A percentile compares a stretch with the other conserved stretches of the same genome.
These are phyloP conservation scores for Termitomyces sp. DNA, from an alignment of 768 basidiomycete species.

Conservation along the genomic window DNA sequence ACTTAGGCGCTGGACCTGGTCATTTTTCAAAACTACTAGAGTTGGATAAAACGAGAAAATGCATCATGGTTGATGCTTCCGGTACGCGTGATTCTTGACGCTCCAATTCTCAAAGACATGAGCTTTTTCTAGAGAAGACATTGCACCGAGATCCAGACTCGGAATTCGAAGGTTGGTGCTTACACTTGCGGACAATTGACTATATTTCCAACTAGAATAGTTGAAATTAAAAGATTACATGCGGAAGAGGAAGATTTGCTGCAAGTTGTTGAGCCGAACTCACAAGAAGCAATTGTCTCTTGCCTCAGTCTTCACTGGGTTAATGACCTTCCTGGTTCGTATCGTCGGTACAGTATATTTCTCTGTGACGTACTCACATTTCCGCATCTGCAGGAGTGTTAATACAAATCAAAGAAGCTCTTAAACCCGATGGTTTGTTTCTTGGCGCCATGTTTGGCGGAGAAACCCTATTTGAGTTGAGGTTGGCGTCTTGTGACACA, in stretches of 20 bases:
- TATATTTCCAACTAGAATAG: constrained; percentile 33
- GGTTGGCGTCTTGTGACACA: constrained; percentile 34
- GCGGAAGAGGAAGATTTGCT: constrained; percentile 84
- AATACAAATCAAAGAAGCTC: constrained; percentile 78
- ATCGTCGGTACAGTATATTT: not conserved
- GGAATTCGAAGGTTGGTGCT: constrained; percentile 69
- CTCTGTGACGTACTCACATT: not conserved
- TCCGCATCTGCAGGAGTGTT: constrained; percentile 52
- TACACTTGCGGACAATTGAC: not conserved
- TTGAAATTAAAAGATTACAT: constrained; percentile 70
- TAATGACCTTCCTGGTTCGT: constrained; percentile 89
- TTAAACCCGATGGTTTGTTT: constrained; percentile 91
- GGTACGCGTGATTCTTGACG: constrained; percentile 37
- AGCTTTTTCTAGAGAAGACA: constrained; percentile 44
- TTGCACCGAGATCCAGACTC: constrained; percentile 74
- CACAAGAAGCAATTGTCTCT: constrained; percentile 89
- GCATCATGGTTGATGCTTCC: constrained; percentile 83
- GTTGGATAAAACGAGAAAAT: constrained; percentile 57
- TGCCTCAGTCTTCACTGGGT: constrained; percentile 95
- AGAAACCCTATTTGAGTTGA: constrained; percentile 91
- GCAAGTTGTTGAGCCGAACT: constrained; percentile 55
- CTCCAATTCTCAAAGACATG: not conserved
- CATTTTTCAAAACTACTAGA: constrained; percentile 86
- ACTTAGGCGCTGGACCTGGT: constrained; percentile 88
- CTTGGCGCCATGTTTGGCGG: constrained; percentile 94